Percentiles rank a stretch among this genome's conserved stretches.
These are phyloP conservation scores for Raffaelea deltoideospora DNA, from an alignment of 2,329 filamentous ascomycete species.

Conservation along the genomic window DNA sequence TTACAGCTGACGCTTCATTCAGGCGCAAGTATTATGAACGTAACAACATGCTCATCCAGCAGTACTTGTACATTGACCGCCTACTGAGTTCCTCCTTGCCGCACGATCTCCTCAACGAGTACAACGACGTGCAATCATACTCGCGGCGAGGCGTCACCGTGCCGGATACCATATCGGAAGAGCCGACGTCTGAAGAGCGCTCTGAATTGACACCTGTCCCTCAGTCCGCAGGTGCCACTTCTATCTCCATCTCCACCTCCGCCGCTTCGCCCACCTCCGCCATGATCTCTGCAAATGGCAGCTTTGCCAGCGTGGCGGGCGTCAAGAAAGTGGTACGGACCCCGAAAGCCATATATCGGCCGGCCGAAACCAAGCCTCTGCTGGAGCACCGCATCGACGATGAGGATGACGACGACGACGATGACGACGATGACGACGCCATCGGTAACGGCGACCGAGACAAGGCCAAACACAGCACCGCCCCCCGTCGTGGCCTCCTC, in stretches of 20 bases:
- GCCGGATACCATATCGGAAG: slow-evolving; percentile 64
- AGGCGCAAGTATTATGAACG: slow-evolving; percentile 70
- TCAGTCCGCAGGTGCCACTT: too few relatives aligned
- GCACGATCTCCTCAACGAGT: slow-evolving; percentile 82
- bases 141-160: slow-evolving; percentile 42
- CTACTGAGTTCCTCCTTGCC: slow-evolving; percentile 85
- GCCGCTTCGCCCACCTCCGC: neutral
- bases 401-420: slow-evolving; percentile 26
- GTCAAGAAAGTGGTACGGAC: slow-evolving; percentile 55
- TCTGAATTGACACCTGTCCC: too few relatives aligned
- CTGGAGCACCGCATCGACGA: slow-evolving; percentile 29
- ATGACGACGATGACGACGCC: slow-evolving; percentile 22
- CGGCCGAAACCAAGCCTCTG: slow-evolving; percentile 53
- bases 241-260: too few relatives aligned
- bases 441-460: slow-evolving; percentile 5
- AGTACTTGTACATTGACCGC: slow-evolving; percentile 87
- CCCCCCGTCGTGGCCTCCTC: too few relatives aligned
- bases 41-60: slow-evolving; percentile 75
- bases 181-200: too few relatives aligned
- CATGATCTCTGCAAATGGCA: neutral
- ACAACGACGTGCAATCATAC: slow-evolving; percentile 47
- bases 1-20: slow-evolving; percentile 25
- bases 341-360: slow-evolving; percentile 72
- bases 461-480: too few relatives aligned
- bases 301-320: too few relatives aligned